Evolutionary conservation across 306 rosid genomes (phyloP), one percentile per base, ranked within the genome.

Genomic region (Acacia confusa): DNA sequence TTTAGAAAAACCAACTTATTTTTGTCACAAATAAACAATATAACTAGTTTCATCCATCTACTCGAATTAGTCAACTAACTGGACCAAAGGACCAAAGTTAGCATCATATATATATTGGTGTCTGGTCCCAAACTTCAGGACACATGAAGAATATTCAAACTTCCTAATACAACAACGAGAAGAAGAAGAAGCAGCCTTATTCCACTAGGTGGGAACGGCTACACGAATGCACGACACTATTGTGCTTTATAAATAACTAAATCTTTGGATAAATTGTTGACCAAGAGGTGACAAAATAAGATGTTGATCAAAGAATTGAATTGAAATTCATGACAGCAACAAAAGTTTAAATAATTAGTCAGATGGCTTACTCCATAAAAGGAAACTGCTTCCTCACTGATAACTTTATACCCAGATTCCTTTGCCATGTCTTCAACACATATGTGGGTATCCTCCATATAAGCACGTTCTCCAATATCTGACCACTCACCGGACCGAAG

Each of bases 401-500:
- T 83, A 2, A 28, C 74, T 63, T 85, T 72, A 76, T 72, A 81
- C 45, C 88, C 94, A 64, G 86, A 93, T 76, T 89, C 88, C 87
- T 88, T 84, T 52, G 88, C 97, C 86, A 95, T 66, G 85, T 95
- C 95, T 63, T 82, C 88, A 78, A 95, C 89, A 94, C 97, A 89
- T 71, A 93, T 70, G 72, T 93, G 95, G 34, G 99, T 90, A 83
- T 95, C 99, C 83, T 93, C 97, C 99, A 95, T 95, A 73, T 83
- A 58, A 40, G 87, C 32, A 30, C 97, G 97, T 13, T 70, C 76
- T 48, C 99, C 97, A 20, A 91, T 95, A 79, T 95, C 92, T 72
- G 97, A 93, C 93, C 97, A 95, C 82, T 93, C 97, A 38, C 99
- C 99, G 4, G 97, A 91, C 67, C 97, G 89, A 83, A 93, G 93